Base-by-base conservation (phyloP, 2,329 filamentous ascomycete species). In the Epichloe bromicola region DNA sequence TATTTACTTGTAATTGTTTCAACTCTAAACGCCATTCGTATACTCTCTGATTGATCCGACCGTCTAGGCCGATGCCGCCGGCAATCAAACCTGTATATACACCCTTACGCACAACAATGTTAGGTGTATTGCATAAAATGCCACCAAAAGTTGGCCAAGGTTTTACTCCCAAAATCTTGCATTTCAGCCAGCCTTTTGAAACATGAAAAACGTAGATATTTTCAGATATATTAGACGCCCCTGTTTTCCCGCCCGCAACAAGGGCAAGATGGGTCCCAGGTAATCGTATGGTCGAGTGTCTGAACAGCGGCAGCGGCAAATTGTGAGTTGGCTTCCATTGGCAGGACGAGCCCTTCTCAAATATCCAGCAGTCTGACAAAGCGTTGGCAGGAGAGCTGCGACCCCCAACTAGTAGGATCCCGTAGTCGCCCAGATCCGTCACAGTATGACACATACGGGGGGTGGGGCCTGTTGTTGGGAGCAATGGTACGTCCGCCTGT, bases 291-390 rank as follows among this genome's bases (percentile, higher is more conserved):
- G 83, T 76, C 52, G 79, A 79, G 61, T 96, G 91, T 48, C 91
- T 76, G 66, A 86, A 95, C 23, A 89, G 72, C 10, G 84, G 76
- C n/a, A 71, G 60, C 0, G 84, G 83, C n/a, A 95, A 71, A 58
- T 79, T 75, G 53, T 83, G 73, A 14, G 79, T 75, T 55, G 72
- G 74, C 52, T 74, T 72, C 88, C 88, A 95, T 14, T 60, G 64
- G 42, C 65, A 65, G 2, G 60, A 56, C 4, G 72, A 72, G 12
- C 59, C 60, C 48, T 75, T 75, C 49, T 76, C 73, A 55, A 83
- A 79, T 2, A 89, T 58, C 88, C 88, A 96, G 58, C 85, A 89
- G 63, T 93, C 86, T 37, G 71, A 71, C 41, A 88, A 70, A 1
- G 81, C 81, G 33, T 74, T 75, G 12, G 81, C 74, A 4, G 90